Conservation (phyloP, 352 stramenopile genomes). For the Phytophthora rubi region DNA sequence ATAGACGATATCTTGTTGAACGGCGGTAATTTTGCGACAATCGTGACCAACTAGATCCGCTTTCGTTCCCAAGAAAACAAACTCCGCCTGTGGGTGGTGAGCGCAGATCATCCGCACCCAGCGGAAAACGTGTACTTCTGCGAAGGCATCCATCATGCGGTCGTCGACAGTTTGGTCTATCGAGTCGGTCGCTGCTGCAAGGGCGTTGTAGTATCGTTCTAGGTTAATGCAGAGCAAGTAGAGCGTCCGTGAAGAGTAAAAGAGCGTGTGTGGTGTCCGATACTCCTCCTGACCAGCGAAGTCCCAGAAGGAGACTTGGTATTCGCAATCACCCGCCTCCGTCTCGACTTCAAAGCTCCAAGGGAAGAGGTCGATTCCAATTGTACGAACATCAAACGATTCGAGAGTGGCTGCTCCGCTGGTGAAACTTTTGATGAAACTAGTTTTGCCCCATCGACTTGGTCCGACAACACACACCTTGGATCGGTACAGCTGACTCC, state of each 20-base stretch:
- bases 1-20: slow-evolving; percentile 15
- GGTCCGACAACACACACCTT: slow-evolving; percentile 44
- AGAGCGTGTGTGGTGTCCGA: slow-evolving; percentile 13
- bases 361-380: slow-evolving; percentile 43
- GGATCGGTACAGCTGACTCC: slow-evolving; percentile 16
- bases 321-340: slow-evolving; percentile 7
- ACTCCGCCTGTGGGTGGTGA: slow-evolving; percentile 13
- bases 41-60: slow-evolving; percentile 2
- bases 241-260: slow-evolving; percentile 24
- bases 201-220: slow-evolving; percentile 11
- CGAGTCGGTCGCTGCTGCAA: not conserved
- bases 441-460: slow-evolving; percentile 43
- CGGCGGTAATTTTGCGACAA: not conserved
- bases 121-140: slow-evolving; percentile 15
- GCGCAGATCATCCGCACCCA: slow-evolving; percentile 17
- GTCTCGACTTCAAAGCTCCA: slow-evolving; percentile 31
- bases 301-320: slow-evolving; percentile 23
- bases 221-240: slow-evolving; percentile 25
- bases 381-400: slow-evolving; percentile 33
- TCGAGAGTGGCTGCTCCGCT: slow-evolving; percentile 17
- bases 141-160: slow-evolving; percentile 14
- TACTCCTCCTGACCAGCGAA: slow-evolving; percentile 26
- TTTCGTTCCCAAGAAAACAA: slow-evolving; percentile 18
- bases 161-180: slow-evolving; percentile 6
- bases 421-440: slow-evolving; percentile 40